Evolutionary conservation across 1,284 basidiomycete species (phyloP).

Genomic region (Earliella scabrosa): DNA sequence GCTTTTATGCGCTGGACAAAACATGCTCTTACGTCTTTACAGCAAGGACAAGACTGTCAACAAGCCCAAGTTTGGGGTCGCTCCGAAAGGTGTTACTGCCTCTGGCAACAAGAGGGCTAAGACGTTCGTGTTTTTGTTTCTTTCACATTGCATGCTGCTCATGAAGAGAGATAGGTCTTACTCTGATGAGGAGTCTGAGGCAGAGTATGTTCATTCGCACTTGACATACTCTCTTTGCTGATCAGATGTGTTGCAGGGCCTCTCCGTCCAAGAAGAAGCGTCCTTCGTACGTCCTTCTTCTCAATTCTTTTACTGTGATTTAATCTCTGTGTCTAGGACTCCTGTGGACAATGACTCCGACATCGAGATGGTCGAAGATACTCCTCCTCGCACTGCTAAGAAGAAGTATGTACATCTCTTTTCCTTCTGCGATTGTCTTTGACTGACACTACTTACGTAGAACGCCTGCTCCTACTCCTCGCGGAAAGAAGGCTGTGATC

Average conservation of each 20-base stretch:
- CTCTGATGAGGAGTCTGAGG: not conserved
- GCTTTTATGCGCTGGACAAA: not conserved
- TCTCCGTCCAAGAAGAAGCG: not conserved
- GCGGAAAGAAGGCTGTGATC: too few relatives aligned
- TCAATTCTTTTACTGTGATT: too few relatives aligned
- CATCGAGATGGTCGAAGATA: not conserved
- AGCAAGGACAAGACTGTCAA: not conserved
- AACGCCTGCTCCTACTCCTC: not conserved
- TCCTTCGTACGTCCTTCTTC: not conserved
- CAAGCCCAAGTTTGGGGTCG: not conserved
- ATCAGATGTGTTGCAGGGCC: not conserved
- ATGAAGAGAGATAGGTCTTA: not conserved
- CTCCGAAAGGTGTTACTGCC: not conserved
- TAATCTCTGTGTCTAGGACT: not conserved
- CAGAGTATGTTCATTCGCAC: not conserved
- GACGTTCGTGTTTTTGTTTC: not conserved
- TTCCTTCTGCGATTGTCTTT: not conserved
- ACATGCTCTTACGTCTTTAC: not conserved
- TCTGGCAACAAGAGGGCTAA: not conserved
- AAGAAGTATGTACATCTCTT: not conserved
- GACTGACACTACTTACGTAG: not conserved
- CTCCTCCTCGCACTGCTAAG: too few relatives aligned
- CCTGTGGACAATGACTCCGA: not conserved
- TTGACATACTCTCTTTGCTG: not conserved
- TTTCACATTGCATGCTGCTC: not conserved